Conservation (phyloP, 257 asterid genomes). For the Fraxinus americana region DNA sequence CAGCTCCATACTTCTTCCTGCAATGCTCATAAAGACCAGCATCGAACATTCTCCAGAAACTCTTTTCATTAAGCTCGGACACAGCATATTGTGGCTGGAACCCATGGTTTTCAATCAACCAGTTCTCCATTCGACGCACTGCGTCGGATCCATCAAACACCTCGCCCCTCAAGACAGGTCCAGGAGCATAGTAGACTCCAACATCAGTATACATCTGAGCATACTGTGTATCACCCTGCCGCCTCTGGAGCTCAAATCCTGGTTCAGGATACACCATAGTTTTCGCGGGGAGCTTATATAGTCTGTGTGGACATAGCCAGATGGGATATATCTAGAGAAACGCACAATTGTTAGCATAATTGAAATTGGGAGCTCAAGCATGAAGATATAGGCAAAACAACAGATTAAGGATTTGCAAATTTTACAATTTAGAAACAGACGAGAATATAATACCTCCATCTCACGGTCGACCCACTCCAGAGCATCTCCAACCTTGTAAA, state of each 20-base stretch:
- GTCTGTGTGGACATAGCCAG: slow-evolving; percentile 96
- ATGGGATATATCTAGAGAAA: slow-evolving; percentile 81
- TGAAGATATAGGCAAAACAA: background rate
- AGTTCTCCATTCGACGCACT: slow-evolving; percentile 64
- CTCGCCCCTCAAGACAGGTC: slow-evolving; percentile 93
- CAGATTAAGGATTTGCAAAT: background rate
- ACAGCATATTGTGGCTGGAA: slow-evolving; percentile 98
- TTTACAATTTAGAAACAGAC: slow-evolving; percentile 4
- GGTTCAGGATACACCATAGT: slow-evolving; percentile 94
- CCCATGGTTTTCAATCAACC: slow-evolving; percentile 93
- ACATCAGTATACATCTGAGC: slow-evolving; percentile 96
- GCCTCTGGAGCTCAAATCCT: slow-evolving; percentile 77
- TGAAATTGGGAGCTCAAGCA: background rate
- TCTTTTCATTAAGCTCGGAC: slow-evolving; percentile 83
- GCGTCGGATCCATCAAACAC: slow-evolving; percentile 83
- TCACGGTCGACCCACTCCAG: slow-evolving; percentile 86
- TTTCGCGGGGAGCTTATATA: slow-evolving; percentile 80
- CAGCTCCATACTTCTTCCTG: slow-evolving; percentile 77
- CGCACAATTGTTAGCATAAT: slow-evolving; percentile 25
- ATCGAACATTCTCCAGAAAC: slow-evolving; percentile 99
- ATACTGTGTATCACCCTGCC: slow-evolving; percentile 84
- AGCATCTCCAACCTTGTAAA: slow-evolving; percentile 91
- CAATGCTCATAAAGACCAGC: slow-evolving; percentile 81
- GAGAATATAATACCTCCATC: slow-evolving; percentile 70
- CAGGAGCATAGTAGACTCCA: slow-evolving; percentile 94